Conservation (phyloP, 139 green algal genomes). For the Protoeuglena noctilucae region DNA sequence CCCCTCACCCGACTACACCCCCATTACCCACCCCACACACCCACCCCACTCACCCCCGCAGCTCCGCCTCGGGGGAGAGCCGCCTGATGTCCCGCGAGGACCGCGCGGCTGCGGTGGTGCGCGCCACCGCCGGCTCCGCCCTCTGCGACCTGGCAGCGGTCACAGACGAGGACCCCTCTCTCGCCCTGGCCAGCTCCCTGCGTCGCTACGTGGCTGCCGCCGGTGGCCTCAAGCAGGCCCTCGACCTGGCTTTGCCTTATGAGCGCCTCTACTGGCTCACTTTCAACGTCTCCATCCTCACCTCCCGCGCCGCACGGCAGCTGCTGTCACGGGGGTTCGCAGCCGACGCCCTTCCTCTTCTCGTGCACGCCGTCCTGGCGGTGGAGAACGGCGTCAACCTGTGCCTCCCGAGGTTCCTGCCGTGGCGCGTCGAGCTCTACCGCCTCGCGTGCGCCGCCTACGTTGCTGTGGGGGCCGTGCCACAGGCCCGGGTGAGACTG, state of each 20-base stretch:
- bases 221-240: conserved; percentile 14
- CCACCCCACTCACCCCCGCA: neutral
- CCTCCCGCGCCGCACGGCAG: conserved; percentile 18
- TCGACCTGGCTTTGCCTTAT: conserved; percentile 16
- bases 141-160: neutral
- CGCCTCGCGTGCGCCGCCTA: conserved; percentile 7
- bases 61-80: neutral
- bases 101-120: conserved; percentile 17
- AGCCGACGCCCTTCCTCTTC: conserved; percentile 23
- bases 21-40: no score
- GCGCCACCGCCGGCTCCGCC: conserved; percentile 5
- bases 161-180: neutral
- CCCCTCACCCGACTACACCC: no score
- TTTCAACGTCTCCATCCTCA: conserved; percentile 24
- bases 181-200: conserved; percentile 24
- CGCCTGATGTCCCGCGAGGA: conserved; percentile 9
- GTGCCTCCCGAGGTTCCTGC: conserved; percentile 22
- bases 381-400: conserved; percentile 30
- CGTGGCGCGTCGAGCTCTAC: conserved; percentile 32
- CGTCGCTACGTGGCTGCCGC: conserved; percentile 15
- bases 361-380: conserved; percentile 26
- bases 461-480: conserved; percentile 5
- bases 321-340: conserved; percentile 23
- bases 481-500: conserved; percentile 9
- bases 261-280: conserved; percentile 37